phyloP scores from a whole-genome alignment of 2,329 filamentous ascomycete species.

The Alternaria triticimaculans region DNA sequence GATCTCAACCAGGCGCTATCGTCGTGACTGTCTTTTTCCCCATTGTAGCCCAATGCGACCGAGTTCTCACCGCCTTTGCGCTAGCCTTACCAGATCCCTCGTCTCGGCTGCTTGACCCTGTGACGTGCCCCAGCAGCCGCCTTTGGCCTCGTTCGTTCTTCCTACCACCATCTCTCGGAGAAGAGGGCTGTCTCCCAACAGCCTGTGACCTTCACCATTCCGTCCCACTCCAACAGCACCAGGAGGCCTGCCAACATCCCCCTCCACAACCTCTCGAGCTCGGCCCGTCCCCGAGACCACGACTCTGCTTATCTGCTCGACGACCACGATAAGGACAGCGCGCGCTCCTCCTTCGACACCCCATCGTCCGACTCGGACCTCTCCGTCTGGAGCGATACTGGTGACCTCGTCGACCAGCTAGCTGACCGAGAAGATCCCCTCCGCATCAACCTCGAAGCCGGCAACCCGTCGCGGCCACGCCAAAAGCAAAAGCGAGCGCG shows the following conservation, averaged over 20 bases:
- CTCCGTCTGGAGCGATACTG: constrained; percentile 91
- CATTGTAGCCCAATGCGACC: constrained; percentile 43
- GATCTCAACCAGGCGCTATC: constrained; percentile 35
- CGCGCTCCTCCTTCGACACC: constrained; percentile 61
- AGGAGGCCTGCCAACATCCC: constrained; percentile 86
- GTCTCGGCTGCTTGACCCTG: constrained; percentile 33
- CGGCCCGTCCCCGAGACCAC: constrained; percentile 48
- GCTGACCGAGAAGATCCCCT: constrained; percentile 83
- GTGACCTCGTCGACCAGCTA: constrained; percentile 91
- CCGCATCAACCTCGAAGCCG: constrained; percentile 71
- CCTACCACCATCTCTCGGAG: constrained; percentile 29
- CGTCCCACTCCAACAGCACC: constrained; percentile 68
- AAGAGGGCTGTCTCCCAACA: constrained; percentile 59
- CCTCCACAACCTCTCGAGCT: constrained; percentile 72
- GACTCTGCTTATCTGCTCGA: constrained; percentile 50
- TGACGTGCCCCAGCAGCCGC: constrained; percentile 41
- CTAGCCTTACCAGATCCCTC: constrained; percentile 27
- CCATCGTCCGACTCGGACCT: constrained; percentile 70
- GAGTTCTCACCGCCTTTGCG: constrained; percentile 37
- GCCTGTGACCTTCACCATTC: constrained; percentile 79
- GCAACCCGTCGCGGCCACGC: constrained; percentile 56
- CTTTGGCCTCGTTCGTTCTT: constrained; percentile 28
- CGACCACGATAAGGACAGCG: constrained; percentile 58
- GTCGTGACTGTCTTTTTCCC: constrained; percentile 27
- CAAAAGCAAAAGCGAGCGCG: constrained; percentile 70